phyloP scores from a whole-genome alignment of 176 grass and related monocot species.

The Cymbopogon citratus region DNA sequence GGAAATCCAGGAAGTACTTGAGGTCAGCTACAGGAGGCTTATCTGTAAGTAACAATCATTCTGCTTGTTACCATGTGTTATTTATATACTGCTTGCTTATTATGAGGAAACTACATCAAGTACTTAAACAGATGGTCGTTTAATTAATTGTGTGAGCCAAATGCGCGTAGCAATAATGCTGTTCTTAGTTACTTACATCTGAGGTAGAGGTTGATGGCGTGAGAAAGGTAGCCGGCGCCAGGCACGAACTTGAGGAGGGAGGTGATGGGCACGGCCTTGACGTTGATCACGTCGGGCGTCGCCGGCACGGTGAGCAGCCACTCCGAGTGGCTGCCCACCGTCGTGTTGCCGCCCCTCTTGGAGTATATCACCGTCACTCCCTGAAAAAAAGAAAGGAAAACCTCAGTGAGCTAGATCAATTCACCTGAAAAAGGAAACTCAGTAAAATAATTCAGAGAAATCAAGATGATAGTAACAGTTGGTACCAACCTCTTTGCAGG shows the following conservation, averaged over 20 bases:
- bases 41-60: constrained; percentile 60
- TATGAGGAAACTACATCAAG: neutral
- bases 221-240: constrained; percentile 77
- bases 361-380: constrained; percentile 80
- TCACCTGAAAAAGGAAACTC: too few species aligned
- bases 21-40: constrained; percentile 88
- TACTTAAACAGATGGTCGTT: neutral
- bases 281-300: constrained; percentile 72
- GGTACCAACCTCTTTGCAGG: constrained; percentile 7
- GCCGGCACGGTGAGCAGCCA: constrained; percentile 80
- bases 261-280: constrained; percentile 77
- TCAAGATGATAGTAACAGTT: too few species aligned
- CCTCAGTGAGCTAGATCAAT: too few species aligned
- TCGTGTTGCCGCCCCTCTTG: constrained; percentile 75
- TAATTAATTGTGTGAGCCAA: neutral
- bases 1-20: constrained; percentile 98
- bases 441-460: too few species aligned
- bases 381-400: constrained; percentile 9
- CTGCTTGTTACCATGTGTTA: neutral
- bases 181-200: constrained; percentile 49
- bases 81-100: neutral
- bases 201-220: constrained; percentile 96
- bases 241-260: constrained; percentile 63
- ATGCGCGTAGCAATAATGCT: too few species aligned
- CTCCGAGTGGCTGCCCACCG: constrained; percentile 65